Evolutionary conservation across 768 basidiomycete genomes (phyloP).

Genomic region (Russula ochroleuca): DNA sequence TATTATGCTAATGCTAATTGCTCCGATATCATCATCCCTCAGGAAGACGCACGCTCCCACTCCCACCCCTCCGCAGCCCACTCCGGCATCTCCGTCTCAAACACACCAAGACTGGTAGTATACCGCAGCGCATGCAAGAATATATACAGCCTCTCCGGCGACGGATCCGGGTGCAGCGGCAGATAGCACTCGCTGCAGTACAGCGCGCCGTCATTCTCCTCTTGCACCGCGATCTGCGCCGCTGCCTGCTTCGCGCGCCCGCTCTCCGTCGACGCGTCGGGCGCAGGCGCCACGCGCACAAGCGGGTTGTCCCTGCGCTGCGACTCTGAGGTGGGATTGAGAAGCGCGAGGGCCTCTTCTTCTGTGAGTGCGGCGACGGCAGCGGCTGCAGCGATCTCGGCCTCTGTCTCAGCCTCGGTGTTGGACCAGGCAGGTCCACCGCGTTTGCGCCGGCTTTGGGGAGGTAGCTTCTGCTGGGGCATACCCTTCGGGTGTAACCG

Average conservation of each 20-base stretch:
- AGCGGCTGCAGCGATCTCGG: neutral
- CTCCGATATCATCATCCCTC: neutral
- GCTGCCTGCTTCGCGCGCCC: slow-evolving; percentile 23
- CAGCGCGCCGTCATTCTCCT: slow-evolving; percentile 33
- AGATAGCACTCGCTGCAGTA: slow-evolving; percentile 92
- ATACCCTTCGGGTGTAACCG: slow-evolving; percentile 41
- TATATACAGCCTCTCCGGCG: slow-evolving; percentile 88
- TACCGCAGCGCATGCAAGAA: slow-evolving; percentile 91
- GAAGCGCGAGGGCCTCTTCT: slow-evolving; percentile 46
- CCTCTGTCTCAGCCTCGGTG: neutral
- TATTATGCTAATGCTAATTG: too few relatives aligned
- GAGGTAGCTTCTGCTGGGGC: slow-evolving; percentile 50
- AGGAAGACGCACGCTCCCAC: slow-evolving; percentile 40
- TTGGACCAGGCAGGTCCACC: slow-evolving; percentile 44
- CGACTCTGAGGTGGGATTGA: slow-evolving; percentile 21
- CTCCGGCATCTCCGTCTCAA: slow-evolving; percentile 80
- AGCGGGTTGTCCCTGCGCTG: slow-evolving; percentile 13
- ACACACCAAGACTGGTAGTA: slow-evolving; percentile 75
- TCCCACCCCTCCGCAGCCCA: slow-evolving; percentile 79
- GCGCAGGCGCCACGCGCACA: slow-evolving; percentile 20
- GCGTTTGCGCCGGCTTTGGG: slow-evolving; percentile 54
- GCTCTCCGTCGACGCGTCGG: slow-evolving; percentile 36
- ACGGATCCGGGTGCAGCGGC: slow-evolving; percentile 89
- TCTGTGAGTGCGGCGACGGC: slow-evolving; percentile 42
- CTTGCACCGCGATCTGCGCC: slow-evolving; percentile 34